These are phyloP conservation scores for Tricholoma sp. DNA, from an alignment of 768 basidiomycete species.

Conservation along the genomic window DNA sequence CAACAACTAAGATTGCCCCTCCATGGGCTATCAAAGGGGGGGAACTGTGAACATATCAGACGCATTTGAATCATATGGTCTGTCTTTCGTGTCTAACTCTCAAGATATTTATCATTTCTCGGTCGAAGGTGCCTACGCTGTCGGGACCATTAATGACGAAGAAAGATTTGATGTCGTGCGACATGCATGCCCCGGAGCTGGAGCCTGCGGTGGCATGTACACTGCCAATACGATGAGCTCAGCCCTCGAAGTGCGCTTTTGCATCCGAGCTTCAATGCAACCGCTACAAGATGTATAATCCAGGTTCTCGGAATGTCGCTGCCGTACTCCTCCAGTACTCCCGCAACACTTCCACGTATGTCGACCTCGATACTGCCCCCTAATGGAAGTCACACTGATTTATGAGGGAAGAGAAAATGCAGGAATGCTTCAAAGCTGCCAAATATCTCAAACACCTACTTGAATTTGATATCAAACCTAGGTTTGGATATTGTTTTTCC, in stretches of 20 bases:
- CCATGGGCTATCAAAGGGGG: conserved; percentile 73
- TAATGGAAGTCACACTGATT: background rate
- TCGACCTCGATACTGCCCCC: conserved; percentile 4
- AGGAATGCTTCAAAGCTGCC: conserved; percentile 78
- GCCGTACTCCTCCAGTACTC: conserved; percentile 76
- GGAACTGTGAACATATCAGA: conserved; percentile 81
- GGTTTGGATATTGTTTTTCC: conserved; percentile 26
- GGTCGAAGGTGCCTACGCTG: conserved; percentile 59
- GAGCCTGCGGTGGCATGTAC: conserved; percentile 87
- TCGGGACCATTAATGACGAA: conserved; percentile 75
- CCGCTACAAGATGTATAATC: background rate
- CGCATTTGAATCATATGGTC: conserved; percentile 81
- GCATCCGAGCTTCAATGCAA: background rate
- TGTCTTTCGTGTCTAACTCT: background rate
- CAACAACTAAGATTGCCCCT: conserved; percentile 56
- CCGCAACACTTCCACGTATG: conserved; percentile 65
- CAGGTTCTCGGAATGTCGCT: conserved; percentile 77
- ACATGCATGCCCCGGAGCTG: conserved; percentile 80
- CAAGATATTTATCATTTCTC: background rate
- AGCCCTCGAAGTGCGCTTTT: conserved; percentile 51
- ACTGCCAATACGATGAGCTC: conserved; percentile 91
- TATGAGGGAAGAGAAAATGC: conserved; percentile 55
- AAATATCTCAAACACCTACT: conserved; percentile 71
- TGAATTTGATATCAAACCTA: conserved; percentile 79
- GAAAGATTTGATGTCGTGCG: conserved; percentile 81